Evolutionary conservation across 2,329 filamentous ascomycete genomes (phyloP).

Genomic region (Phyllosticta capitalensis): DNA sequence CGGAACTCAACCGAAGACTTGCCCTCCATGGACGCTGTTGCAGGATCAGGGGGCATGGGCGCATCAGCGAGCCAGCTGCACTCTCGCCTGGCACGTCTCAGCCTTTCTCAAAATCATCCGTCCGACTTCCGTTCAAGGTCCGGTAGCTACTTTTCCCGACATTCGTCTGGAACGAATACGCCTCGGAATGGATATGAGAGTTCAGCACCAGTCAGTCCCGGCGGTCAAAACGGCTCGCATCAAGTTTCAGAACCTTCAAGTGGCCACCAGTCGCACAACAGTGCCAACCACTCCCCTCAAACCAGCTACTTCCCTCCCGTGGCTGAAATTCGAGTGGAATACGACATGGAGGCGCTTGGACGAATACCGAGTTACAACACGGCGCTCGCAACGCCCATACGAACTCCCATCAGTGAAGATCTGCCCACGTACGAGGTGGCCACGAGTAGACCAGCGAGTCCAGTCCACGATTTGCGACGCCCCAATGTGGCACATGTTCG

Average conservation of each 20-base stretch:
- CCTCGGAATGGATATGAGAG: constrained; percentile 15
- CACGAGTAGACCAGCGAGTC: constrained; percentile 34
- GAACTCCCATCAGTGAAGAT: constrained; percentile 32
- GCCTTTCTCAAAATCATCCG: constrained; percentile 27
- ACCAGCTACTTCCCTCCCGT: constrained; percentile 10
- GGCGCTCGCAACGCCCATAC: constrained; percentile 36
- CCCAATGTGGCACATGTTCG: constrained; percentile 16
- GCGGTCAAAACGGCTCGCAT: constrained; percentile 4
- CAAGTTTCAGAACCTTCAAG: constrained; percentile 3
- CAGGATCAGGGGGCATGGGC: constrained; percentile 23
- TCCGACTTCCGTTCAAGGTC: constrained; percentile 8
- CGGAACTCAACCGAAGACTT: constrained; percentile 77
- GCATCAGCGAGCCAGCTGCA: constrained; percentile 57
- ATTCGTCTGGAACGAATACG: constrained; percentile 28
- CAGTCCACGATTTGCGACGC: constrained; percentile 14
- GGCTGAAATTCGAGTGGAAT: constrained; percentile 19
- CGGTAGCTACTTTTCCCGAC: constrained; percentile 12
- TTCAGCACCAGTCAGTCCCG: constrained; percentile 6
- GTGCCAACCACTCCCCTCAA: constrained; percentile 2
- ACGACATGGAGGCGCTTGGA: constrained; percentile 38
- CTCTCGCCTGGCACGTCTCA: constrained; percentile 51
- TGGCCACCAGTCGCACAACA: constrained; percentile 15
- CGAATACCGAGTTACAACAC: constrained; percentile 44
- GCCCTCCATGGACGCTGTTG: constrained; percentile 36
- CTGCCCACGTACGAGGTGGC: constrained; percentile 39